Conservation (phyloP, 2,329 filamentous ascomycete species). For the Leptographium wingfieldii region DNA sequence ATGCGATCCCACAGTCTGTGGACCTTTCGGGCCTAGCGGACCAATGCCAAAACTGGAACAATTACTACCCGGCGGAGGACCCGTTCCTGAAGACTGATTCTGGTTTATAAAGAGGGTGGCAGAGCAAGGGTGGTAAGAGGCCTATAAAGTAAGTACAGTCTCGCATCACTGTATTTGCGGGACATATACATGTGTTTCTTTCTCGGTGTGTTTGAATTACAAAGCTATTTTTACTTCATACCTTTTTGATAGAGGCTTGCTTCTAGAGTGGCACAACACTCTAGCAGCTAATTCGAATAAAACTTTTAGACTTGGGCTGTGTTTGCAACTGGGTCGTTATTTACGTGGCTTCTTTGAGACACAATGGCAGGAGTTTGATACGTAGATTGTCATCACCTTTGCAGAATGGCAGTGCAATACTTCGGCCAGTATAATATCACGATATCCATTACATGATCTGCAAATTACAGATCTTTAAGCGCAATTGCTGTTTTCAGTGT, state of each 20-base stretch:
- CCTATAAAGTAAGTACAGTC: too few relatives aligned
- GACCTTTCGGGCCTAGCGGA: constrained; percentile 3
- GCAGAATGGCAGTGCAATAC: too few relatives aligned
- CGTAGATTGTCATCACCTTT: too few relatives aligned
- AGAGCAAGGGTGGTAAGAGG: background rate
- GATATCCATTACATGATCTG: too few relatives aligned
- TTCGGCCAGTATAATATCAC: too few relatives aligned
- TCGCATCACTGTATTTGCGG: background rate
- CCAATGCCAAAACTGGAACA: constrained; percentile 8
- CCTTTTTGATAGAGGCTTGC: background rate
- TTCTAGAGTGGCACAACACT: background rate
- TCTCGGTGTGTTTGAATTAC: background rate
- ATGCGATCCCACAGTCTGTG: constrained; percentile 7
- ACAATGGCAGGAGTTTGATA: too few relatives aligned
- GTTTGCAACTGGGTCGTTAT: background rate
- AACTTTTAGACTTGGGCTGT: background rate
- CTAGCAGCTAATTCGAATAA: background rate
- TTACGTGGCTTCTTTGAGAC: background rate
- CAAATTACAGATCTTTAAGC: too few relatives aligned
- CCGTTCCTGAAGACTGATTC: constrained; percentile 9
- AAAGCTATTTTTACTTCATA: background rate
- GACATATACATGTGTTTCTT: background rate
- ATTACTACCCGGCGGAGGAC: constrained; percentile 10
- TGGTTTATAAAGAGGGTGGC: constrained; percentile 4
- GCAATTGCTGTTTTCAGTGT: too few relatives aligned